Percentiles rank a stretch among this genome's conserved stretches.
Evolutionary conservation across 176 grass and related monocot species (phyloP).

Genomic region (Oryza australiensis): DNA sequence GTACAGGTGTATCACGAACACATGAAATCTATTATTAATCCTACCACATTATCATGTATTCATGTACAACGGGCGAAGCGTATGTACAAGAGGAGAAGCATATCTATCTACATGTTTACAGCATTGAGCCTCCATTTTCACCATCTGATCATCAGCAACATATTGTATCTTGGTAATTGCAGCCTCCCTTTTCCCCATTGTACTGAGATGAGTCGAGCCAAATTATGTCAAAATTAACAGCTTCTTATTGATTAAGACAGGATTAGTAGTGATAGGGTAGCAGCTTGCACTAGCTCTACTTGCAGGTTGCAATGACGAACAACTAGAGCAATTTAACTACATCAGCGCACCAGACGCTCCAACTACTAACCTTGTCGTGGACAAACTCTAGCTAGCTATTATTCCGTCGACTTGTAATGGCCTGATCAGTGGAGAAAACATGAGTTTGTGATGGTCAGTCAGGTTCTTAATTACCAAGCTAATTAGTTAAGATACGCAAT

Average conservation of each 20-base stretch:
- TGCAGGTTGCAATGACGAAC: too few relatives aligned
- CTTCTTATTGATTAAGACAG: background rate
- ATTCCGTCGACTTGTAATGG: background rate
- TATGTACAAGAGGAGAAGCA: slow-evolving; percentile 51
- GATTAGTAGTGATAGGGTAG: background rate
- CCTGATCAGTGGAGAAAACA: background rate
- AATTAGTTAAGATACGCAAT: background rate
- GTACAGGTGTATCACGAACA: too few relatives aligned
- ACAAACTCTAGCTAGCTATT: background rate
- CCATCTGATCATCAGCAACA: background rate
- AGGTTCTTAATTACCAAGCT: background rate
- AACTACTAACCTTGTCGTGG: background rate
- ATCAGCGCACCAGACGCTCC: background rate
- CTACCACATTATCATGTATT: slow-evolving; percentile 38
- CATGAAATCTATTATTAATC: slow-evolving; percentile 1
- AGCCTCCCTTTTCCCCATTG: too few relatives aligned
- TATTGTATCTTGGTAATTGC: background rate
- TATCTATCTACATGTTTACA: too few relatives aligned
- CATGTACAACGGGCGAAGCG: slow-evolving; percentile 41
- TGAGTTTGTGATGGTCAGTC: background rate
- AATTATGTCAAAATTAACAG: background rate
- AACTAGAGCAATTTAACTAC: too few relatives aligned
- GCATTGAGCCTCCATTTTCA: slow-evolving; percentile 11
- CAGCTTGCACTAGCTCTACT: background rate
- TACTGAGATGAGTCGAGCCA: background rate